Base-by-base conservation (phyloP, 2,329 filamentous ascomycete genomes). In the Bertia moriformis region DNA sequence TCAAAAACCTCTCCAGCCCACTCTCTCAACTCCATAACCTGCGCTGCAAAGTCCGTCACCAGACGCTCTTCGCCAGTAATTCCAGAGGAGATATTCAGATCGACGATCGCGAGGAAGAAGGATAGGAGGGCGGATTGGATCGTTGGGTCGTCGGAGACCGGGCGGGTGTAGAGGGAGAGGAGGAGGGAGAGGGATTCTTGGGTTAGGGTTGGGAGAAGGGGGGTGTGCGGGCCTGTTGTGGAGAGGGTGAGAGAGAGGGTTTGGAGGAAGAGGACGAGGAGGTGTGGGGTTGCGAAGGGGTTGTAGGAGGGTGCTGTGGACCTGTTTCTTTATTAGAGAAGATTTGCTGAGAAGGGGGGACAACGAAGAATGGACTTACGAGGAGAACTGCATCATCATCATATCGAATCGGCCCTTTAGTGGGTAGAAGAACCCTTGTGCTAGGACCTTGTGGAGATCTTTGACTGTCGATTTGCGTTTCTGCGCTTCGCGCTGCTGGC, bases 161-260 rank as follows among this genome's bases (percentile, higher is more conserved):
- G 33, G 66, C 73, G 4, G 81, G 70, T 2, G 94, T 65, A 2
- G 71, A 65, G 48, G 1, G 95, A 72, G 2, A 96, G 63, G n/a
- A 98, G 60, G 36, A 81, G 72, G 74, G 88, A 88, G 14, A 93
- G 72, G 7, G 32, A 10, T 57, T 95, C 86, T 7, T 75, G 66
- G 1, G 87, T 95, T 66, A 95, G 78, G 40, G 85, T 75, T 1
- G 81, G 76, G 1, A 96, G 69, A 1, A 74, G 68, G 0, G 88
- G 65, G 0, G 83, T 88, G 40, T 80, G 77, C 0, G 88, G 83
- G 0, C 91, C 91, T 0, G 83, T 74, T 0, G 89, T 83, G 47
- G 94, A 81, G 36, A 96, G 62, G 22, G 94, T 63, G 4, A 98
- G 65, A 1, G 82, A 81, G 0, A 96, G 66, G 0, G 91, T 98